Percentiles rank a stretch among this genome's conserved stretches.
These are phyloP conservation scores for Tricholoma furcatifolium DNA, from an alignment of 768 basidiomycete genomes.

Conservation along the genomic window DNA sequence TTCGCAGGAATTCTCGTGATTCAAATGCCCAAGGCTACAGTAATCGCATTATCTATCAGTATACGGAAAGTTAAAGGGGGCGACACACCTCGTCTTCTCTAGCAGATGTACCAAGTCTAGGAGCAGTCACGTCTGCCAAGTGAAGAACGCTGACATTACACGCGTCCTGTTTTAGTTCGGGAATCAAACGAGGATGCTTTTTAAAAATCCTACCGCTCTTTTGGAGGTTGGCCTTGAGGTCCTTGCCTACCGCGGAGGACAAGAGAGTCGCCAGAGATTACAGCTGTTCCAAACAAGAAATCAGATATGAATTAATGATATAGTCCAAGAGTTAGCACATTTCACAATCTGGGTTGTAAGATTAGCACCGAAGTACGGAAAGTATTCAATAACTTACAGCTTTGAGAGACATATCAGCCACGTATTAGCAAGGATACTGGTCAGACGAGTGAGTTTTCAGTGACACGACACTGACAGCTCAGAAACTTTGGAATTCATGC, in stretches of 20 bases:
- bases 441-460: slow-evolving; percentile 34
- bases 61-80: background rate
- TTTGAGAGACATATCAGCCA: slow-evolving; percentile 63
- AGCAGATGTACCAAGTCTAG: slow-evolving; percentile 77
- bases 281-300: slow-evolving; percentile 52
- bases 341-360: slow-evolving; percentile 50
- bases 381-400: slow-evolving; percentile 48
- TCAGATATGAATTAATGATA: slow-evolving; percentile 22
- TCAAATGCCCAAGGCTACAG: slow-evolving; percentile 86
- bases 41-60: slow-evolving; percentile 7
- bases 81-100: slow-evolving; percentile 85
- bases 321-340: slow-evolving; percentile 34
- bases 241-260: slow-evolving; percentile 76
- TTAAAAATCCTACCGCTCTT: slow-evolving; percentile 68
- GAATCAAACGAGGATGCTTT: background rate
- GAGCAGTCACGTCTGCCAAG: slow-evolving; percentile 83
- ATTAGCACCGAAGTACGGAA: background rate
- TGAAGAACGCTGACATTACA: slow-evolving; percentile 69
- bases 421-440: background rate
- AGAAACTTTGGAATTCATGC: too few species aligned
- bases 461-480: slow-evolving; percentile 25
- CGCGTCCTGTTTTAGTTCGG: background rate
- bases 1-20: slow-evolving; percentile 88
- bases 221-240: slow-evolving; percentile 83
- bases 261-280: slow-evolving; percentile 88